Evolutionary conservation across 805 yeast genomes (phyloP).

Genomic region (Metschnikowia dekortorum): DNA sequence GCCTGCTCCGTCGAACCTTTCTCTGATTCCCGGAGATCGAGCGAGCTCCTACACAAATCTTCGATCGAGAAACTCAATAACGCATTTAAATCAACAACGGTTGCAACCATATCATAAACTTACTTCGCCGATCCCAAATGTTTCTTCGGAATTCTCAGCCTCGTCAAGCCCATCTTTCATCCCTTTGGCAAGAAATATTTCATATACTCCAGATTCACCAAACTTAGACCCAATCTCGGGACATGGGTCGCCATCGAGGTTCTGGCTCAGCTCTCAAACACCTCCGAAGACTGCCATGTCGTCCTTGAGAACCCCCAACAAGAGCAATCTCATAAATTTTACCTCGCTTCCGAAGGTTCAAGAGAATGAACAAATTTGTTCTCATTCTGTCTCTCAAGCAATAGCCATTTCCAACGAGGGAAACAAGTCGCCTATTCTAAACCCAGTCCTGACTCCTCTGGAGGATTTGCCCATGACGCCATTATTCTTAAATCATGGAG

Average conservation of each 20-base stretch:
- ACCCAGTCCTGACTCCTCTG: constrained; percentile 40
- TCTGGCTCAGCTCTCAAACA: constrained; percentile 49
- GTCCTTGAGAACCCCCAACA: constrained; percentile 16
- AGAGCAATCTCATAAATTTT: neutral
- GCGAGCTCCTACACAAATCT: constrained; percentile 16
- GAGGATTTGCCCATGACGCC: constrained; percentile 46
- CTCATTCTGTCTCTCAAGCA: constrained; percentile 9
- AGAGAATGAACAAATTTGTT: neutral
- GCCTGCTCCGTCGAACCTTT: constrained; percentile 1
- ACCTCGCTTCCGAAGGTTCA: constrained; percentile 3
- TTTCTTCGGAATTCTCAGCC: constrained; percentile 12
- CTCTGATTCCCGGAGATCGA: constrained; percentile 11
- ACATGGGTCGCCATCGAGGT: constrained; percentile 53
- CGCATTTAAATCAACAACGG: constrained; percentile 28
- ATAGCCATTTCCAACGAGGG: constrained; percentile 10
- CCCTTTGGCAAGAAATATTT: constrained; percentile 21
- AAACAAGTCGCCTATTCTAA: constrained; percentile 30
- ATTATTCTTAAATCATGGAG: constrained; percentile 18
- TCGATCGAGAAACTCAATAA: constrained; percentile 16
- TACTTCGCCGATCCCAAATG: constrained; percentile 25
- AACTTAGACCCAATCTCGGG: constrained; percentile 47
- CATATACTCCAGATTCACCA: constrained; percentile 47
- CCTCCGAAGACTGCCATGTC: constrained; percentile 39
- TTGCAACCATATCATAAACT: constrained; percentile 34
- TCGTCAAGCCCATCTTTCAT: constrained; percentile 24